Evolutionary conservation across 352 stramenopile genomes (phyloP), one percentile per base, ranked within the genome.

Genomic region (Lagenidium giganteum): DNA sequence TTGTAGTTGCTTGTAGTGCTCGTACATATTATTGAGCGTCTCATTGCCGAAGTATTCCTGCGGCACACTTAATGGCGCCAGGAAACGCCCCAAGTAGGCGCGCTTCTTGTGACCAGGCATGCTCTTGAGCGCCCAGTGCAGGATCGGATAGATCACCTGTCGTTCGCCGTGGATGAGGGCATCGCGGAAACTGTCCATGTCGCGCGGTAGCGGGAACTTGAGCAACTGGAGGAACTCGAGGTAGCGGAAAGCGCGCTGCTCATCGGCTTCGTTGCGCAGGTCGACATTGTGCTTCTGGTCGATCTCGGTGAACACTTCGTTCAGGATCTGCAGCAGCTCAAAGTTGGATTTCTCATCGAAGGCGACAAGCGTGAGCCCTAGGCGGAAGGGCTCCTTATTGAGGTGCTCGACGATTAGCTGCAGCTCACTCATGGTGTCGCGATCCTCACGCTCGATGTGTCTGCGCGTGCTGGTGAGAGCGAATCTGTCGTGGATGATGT

Each of bases 311-410:
- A 97, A 86, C 12, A 97, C 86, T 50, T 97, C 85, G 54, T 97
- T 95, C 8, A 98, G 73, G 32, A 96, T 78, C 65, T 97, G 86
- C 8, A 98, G 72, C 35, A 97, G 62, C 51, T 98, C 92, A 32
- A 93, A 90, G 53, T 85, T 88, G 47, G 74, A 83, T 52, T 97
- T 97, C 63, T 97, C 90, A 43, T 98, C 94, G 46, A 98, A 97
- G 30, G 91, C 88, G 34, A 95, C 83, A 44, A 96, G 65, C 21
- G 77, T 90, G 42, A 96, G 66, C 7, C 88, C 81, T 21, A 95
- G 75, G 8, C 74, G 80, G 70, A 97, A 97, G 7, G 89, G 87
- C 47, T 92, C 76, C 56, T 96, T 88, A 64, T 97, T 97, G 46
- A 97, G 78, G 52, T 91, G 72, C 66, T 95, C 81, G 27, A 97